Conservation (phyloP, 192 early-diverging fungal genomes). For the Coemansia sp. region DNA sequence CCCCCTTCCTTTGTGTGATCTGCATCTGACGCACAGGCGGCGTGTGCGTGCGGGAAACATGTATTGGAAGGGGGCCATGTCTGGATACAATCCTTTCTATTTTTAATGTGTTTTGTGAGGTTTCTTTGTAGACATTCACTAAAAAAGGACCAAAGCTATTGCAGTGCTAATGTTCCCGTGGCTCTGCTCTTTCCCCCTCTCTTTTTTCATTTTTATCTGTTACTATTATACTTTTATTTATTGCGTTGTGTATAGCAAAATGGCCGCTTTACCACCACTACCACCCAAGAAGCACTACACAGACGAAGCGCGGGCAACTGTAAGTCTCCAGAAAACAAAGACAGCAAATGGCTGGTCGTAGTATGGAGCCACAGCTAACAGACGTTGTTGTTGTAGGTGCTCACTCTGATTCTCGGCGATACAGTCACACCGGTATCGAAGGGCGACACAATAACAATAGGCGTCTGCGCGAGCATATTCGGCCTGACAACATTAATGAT, state of each 20-base stretch:
- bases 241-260: not conserved
- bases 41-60: not conserved
- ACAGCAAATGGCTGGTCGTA: not conserved
- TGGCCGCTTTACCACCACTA: not conserved
- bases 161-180: not conserved
- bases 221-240: not conserved
- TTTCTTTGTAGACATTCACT: not conserved
- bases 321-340: not conserved
- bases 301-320: not conserved
- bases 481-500: conserved; percentile 30
- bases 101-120: conserved; percentile 1
- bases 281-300: not conserved
- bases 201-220: not conserved
- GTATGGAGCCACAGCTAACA: not conserved
- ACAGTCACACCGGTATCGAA: conserved; percentile 16
- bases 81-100: not conserved
- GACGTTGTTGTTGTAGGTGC: conserved; percentile 15
- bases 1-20: not conserved
- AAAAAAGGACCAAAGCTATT: not conserved
- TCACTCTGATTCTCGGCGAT: not conserved
- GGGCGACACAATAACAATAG: conserved; percentile 20
- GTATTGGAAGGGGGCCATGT: not conserved
- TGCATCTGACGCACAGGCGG: not conserved
- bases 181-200: not conserved
- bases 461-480: conserved; percentile 14